phyloP scores from a whole-genome alignment of 768 basidiomycete species.

The Calvatia gigantea region DNA sequence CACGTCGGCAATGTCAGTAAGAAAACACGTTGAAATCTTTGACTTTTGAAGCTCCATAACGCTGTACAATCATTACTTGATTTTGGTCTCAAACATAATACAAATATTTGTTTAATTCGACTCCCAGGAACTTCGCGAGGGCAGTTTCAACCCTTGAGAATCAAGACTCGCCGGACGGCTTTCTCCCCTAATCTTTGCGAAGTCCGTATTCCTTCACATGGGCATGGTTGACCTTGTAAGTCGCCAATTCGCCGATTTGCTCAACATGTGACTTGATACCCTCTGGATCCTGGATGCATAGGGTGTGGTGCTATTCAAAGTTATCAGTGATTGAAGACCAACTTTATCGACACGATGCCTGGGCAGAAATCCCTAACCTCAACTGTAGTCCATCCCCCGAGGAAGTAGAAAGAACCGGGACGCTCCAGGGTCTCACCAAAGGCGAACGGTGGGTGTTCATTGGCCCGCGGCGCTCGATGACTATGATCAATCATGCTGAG shows the following conservation, averaged over 20 bases:
- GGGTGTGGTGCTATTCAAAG: neutral
- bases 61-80: too few species aligned
- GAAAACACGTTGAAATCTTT: too few species aligned
- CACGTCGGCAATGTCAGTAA: too few species aligned
- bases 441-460: conserved; percentile 6
- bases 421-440: conserved; percentile 4
- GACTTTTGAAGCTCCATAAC: too few species aligned
- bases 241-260: neutral
- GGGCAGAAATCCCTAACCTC: neutral
- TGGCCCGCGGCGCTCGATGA: neutral
- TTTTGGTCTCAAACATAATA: too few species aligned
- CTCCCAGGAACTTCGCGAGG: too few species aligned
- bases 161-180: neutral
- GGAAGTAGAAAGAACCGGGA: neutral
- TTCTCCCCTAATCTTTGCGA: neutral
- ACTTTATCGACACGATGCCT: neutral
- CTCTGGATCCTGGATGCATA: neutral
- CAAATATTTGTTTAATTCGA: too few species aligned
- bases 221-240: neutral
- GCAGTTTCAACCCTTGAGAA: too few species aligned
- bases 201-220: conserved; percentile 1
- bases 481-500: neutral
- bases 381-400: conserved; percentile 6
- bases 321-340: neutral
- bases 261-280: neutral